Evolutionary conservation across 345 rosid genomes (phyloP), one percentile per base, ranked within the genome.

Genomic region (Reutealis trisperma): DNA sequence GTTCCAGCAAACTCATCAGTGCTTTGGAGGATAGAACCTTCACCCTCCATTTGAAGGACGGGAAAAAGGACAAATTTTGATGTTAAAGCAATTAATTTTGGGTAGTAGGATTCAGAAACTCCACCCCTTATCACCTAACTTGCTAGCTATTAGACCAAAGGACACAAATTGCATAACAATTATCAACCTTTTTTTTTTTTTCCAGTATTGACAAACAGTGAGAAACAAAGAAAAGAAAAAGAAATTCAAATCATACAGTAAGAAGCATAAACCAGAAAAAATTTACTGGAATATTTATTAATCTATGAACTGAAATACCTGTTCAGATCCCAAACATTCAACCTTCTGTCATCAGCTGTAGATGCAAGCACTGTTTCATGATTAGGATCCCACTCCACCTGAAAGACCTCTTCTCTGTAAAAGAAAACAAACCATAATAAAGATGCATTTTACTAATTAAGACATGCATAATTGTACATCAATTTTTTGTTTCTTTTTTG

Each of bases 361-460:
- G 99, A 96, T 64, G 97, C 99, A 41, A 94, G 85, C 78, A 96
- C 94, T 2, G 95, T 89, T 76, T 91, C 98, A 59, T 96, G 95
- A 84, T 92, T 90, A 34, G 99, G 98, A 88, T 96, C 93, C 97
- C 99, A 96, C 77, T 94, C 98, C 73, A 96, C 99, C 85, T 94
- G 97, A 82, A 87, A 90, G 51, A 96, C 99, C 68, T 94, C 98
- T 70, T 88, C 98, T 68, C 99, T 92, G 92, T 70, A 69, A 65
- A 69, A 68, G 49, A 70, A 73, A 51, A 47, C 72, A 73, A 83
- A 24, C 25, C 47, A 47, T 54, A 30, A 57, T 80, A 32, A 78
- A 41, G 27, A 42, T 47, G 13, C n/a, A 18, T 16, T 54, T 47
- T 0, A 68, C 27, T 68, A n/a, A 22, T 30, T 51, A 49, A 27